Evolutionary conservation across 202 grass and related monocot species (phyloP).

Genomic region (Schoenoplectus triqueter): DNA sequence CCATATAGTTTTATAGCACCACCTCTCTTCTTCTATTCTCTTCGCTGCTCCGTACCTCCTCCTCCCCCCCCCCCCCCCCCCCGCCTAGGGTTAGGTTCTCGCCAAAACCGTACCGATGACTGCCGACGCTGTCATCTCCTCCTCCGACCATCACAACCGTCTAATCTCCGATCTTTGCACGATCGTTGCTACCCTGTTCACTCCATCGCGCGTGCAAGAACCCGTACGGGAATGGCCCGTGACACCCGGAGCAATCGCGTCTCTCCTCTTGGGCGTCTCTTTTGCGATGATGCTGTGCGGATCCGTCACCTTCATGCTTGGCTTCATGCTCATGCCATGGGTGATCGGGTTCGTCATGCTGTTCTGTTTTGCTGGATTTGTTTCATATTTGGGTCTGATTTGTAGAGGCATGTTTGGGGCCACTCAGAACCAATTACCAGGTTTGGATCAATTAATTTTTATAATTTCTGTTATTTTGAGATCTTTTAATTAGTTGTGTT

Average conservation of each 20-base stretch:
- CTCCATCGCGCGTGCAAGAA: slow-evolving; percentile 15
- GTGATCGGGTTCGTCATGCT: slow-evolving; percentile 71
- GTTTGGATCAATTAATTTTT: slow-evolving; percentile 26
- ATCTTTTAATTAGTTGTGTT: too few relatives aligned
- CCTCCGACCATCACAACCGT: slow-evolving; percentile 48
- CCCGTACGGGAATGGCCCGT: slow-evolving; percentile 39
- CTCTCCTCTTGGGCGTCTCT: slow-evolving; percentile 74
- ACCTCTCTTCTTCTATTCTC: background rate
- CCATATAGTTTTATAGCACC: background rate
- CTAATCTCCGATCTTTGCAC: slow-evolving; percentile 73
- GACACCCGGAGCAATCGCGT: slow-evolving; percentile 62
- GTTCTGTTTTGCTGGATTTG: slow-evolving; percentile 72
- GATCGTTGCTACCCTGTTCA: slow-evolving; percentile 52
- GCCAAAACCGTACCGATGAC: slow-evolving; percentile 34
- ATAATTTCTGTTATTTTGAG: background rate
- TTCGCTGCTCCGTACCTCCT: background rate
- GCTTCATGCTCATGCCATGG: slow-evolving; percentile 93
- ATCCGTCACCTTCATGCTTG: slow-evolving; percentile 83
- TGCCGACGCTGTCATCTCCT: background rate
- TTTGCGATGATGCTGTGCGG: slow-evolving; percentile 86
- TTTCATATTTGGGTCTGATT: slow-evolving; percentile 69
- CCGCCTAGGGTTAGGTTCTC: slow-evolving; percentile 12
- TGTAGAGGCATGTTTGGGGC: slow-evolving; percentile 61
- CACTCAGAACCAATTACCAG: slow-evolving; percentile 32
- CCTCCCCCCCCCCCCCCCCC: background rate